Percentiles rank a stretch among this genome's conserved stretches.
Conservation (phyloP, 2,329 filamentous ascomycete genomes). For the Clonostachys rosea region DNA sequence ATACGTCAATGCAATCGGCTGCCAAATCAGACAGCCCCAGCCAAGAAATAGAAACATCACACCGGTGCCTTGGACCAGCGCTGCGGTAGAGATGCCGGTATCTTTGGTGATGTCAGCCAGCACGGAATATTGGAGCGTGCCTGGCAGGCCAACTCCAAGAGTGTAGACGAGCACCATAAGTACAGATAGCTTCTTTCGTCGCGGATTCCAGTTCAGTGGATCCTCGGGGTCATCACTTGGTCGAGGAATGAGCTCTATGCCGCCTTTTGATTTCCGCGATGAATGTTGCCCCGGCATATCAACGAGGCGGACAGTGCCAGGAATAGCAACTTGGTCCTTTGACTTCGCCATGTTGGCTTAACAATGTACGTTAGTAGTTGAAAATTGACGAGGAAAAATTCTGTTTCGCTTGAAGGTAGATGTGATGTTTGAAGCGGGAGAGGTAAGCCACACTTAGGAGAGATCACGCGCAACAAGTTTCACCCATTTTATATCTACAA, state of each 20-base stretch:
- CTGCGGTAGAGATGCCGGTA: slow-evolving; percentile 32
- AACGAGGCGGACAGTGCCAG: too few relatives aligned
- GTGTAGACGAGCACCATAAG: slow-evolving; percentile 47
- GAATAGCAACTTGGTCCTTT: too few relatives aligned
- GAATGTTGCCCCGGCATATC: too few relatives aligned
- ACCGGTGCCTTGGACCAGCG: slow-evolving; percentile 44
- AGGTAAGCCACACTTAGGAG: too few relatives aligned
- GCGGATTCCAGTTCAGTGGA: slow-evolving; percentile 42
- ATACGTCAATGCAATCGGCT: slow-evolving; percentile 45
- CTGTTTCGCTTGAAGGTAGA: too few relatives aligned
- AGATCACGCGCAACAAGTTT: too few relatives aligned
- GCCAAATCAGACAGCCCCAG: slow-evolving; percentile 46
- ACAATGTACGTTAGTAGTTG: too few relatives aligned
- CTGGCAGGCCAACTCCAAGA: slow-evolving; percentile 48
- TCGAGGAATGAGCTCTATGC: slow-evolving; percentile 44
- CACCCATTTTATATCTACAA: too few relatives aligned
- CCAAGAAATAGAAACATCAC: slow-evolving; percentile 47
- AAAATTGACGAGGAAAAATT: too few relatives aligned
- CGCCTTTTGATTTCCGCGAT: too few relatives aligned
- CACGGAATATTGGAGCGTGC: slow-evolving; percentile 49
- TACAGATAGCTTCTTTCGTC: slow-evolving; percentile 44
- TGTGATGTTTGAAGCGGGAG: too few relatives aligned
- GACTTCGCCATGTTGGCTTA: too few relatives aligned
- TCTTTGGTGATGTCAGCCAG: slow-evolving; percentile 44
- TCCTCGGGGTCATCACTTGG: slow-evolving; percentile 47